phyloP scores from a whole-genome alignment of 164 flowering plant genomes.

The Saururus chinensis region DNA sequence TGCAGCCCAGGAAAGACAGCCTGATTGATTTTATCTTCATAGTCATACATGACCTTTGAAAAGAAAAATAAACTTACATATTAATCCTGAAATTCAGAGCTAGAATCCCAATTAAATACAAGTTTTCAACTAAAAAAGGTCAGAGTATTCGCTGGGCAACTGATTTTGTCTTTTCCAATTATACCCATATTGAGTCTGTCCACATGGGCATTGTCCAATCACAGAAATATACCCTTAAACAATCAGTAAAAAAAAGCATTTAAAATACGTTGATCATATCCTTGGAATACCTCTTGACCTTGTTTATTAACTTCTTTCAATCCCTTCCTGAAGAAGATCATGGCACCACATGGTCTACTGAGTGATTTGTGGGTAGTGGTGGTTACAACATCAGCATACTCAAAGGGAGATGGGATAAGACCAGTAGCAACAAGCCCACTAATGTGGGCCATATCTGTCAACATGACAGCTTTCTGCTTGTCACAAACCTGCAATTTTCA shows the following conservation, averaged over 20 bases:
- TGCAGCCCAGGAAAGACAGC: conserved; percentile 99
- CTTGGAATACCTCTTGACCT: conserved; percentile 55
- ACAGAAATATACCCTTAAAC: background rate
- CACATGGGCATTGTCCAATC: background rate
- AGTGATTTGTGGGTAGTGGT: conserved; percentile 99
- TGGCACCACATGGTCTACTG: conserved; percentile 97
- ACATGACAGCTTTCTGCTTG: conserved; percentile 85
- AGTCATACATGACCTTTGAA: conserved; percentile 82
- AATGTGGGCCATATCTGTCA: conserved; percentile 99
- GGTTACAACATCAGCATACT: conserved; percentile 94
- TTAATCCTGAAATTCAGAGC: background rate
- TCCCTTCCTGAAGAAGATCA: conserved; percentile 87
- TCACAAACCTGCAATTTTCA: conserved; percentile 55
- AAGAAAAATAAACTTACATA: background rate
- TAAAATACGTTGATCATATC: background rate
- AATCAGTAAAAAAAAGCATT: background rate
- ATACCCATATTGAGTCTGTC: background rate
- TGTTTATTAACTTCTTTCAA: conserved; percentile 78
- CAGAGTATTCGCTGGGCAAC: too few relatives aligned
- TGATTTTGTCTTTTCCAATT: too few relatives aligned
- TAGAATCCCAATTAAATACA: too few relatives aligned
- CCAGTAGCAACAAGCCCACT: conserved; percentile 99
- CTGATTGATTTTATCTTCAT: conserved; percentile 90
- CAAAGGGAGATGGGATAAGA: conserved; percentile 97
- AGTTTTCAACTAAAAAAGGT: too few relatives aligned